These are phyloP conservation scores for Teratosphaeriaceae sp. DNA, from an alignment of 2,329 filamentous ascomycete species.

Conservation along the genomic window DNA sequence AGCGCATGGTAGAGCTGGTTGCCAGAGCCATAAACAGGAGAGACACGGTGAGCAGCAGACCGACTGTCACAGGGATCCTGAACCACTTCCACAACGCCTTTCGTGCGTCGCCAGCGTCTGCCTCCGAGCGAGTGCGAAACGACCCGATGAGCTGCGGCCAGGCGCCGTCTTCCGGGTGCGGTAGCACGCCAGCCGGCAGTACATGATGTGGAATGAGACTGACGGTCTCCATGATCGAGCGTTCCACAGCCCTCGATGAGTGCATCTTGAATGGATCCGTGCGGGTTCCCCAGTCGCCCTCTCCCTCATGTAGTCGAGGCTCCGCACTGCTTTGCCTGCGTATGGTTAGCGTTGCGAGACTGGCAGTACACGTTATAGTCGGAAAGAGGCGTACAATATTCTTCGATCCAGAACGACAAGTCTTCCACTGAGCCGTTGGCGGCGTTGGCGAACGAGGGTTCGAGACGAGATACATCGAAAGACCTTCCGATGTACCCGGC, in stretches of 20 bases:
- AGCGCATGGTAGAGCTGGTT: no score
- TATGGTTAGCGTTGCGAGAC: background rate
- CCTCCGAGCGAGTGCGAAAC: no score
- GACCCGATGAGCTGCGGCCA: no score
- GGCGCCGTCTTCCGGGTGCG: no score
- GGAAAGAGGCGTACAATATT: background rate
- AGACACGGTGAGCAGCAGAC: no score
- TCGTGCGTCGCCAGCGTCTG: no score
- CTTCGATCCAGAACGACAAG: background rate
- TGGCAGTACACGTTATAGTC: background rate
- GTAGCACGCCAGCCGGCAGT: slow-evolving; percentile 2
- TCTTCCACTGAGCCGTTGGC: no score
- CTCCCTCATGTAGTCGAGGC: slow-evolving; percentile 9
- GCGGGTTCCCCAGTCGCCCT: background rate
- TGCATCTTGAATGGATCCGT: slow-evolving; percentile 5
- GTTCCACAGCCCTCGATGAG: slow-evolving; percentile 5
- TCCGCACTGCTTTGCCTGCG: slow-evolving; percentile 6
- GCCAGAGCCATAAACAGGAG: no score
- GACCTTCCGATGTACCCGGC: background rate
- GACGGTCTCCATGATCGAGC: background rate
- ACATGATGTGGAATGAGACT: slow-evolving; percentile 8
- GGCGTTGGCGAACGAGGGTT: no score
- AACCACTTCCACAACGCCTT: no score
- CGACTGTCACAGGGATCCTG: no score
- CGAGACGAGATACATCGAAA: background rate